phyloP scores from a whole-genome alignment of 257 asterid genomes.

The Petunia secreta region DNA sequence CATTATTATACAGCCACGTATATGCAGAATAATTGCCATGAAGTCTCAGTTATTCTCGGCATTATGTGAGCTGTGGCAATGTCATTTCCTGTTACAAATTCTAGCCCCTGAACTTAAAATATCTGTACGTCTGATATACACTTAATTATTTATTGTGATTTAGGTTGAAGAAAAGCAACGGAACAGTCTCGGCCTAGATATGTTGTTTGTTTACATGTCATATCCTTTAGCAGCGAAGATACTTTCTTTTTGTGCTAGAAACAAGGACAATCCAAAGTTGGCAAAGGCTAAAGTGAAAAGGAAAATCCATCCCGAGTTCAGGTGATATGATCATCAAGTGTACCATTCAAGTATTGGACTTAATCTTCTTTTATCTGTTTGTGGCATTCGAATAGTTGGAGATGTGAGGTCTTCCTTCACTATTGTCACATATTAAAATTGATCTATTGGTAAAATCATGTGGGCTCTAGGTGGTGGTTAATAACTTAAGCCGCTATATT shows the following conservation, averaged over 20 bases:
- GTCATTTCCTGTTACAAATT: background rate
- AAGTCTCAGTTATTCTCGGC: no score
- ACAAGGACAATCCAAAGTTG: constrained; percentile 50
- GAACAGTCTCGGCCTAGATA: constrained; percentile 57
- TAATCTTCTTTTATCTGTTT: background rate
- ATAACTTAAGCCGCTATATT: no score
- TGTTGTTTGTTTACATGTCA: constrained; percentile 46
- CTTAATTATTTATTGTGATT: constrained; percentile 24
- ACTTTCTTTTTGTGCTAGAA: constrained; percentile 42
- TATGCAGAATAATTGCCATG: no score
- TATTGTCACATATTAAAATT: no score
- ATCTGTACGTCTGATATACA: background rate
- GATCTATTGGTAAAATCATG: no score
- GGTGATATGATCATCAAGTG: constrained; percentile 37
- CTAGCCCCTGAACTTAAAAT: background rate
- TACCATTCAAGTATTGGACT: background rate
- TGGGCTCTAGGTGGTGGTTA: no score
- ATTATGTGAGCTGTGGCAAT: background rate
- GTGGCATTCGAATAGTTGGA: background rate
- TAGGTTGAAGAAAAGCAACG: constrained; percentile 64
- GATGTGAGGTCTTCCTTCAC: no score
- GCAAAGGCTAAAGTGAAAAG: constrained; percentile 44
- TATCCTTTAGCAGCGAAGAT: constrained; percentile 57
- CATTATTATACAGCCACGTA: no score
- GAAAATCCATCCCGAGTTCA: constrained; percentile 49